phyloP scores from a whole-genome alignment of 495 filamentous ascomycete genomes.

The Penicillium coffeae region DNA sequence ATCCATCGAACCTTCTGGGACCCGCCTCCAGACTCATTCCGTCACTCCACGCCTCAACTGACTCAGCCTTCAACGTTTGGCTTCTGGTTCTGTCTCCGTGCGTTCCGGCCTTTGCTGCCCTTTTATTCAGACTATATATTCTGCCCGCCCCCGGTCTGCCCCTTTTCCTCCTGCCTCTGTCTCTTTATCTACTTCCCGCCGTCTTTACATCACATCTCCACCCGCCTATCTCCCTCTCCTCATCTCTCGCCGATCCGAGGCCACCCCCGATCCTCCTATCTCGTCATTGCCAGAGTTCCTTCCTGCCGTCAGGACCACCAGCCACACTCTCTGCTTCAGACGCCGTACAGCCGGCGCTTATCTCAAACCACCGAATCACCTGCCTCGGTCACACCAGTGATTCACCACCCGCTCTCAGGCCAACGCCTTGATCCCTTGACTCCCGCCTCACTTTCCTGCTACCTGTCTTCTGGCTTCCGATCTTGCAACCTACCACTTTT shows the following conservation, averaged over 20 bases:
- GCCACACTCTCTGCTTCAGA: too few species aligned
- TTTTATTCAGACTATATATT: neutral
- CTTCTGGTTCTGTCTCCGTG: neutral
- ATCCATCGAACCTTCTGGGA: neutral
- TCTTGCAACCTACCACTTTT: slow-evolving; percentile 24
- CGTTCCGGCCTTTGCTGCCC: neutral
- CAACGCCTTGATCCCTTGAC: neutral
- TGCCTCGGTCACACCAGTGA: neutral
- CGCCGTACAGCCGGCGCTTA: neutral
- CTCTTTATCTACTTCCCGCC: neutral
- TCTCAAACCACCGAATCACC: neutral
- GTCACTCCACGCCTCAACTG: neutral
- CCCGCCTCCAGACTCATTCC: neutral
- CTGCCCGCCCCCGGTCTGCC: neutral
- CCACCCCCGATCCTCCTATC: neutral
- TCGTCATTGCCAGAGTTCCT: neutral
- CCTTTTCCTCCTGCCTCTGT: neutral
- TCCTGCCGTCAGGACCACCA: too few species aligned
- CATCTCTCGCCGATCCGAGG: too few species aligned
- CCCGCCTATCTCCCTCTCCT: neutral
- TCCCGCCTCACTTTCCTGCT: neutral
- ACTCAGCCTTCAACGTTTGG: neutral
- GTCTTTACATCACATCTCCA: neutral
- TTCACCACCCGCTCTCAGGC: neutral
- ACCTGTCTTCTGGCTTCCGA: neutral